A percentile compares a stretch with the other conserved stretches of the same genome.
Conservation (phyloP, 805 yeast species). For the Candida silvatica region DNA sequence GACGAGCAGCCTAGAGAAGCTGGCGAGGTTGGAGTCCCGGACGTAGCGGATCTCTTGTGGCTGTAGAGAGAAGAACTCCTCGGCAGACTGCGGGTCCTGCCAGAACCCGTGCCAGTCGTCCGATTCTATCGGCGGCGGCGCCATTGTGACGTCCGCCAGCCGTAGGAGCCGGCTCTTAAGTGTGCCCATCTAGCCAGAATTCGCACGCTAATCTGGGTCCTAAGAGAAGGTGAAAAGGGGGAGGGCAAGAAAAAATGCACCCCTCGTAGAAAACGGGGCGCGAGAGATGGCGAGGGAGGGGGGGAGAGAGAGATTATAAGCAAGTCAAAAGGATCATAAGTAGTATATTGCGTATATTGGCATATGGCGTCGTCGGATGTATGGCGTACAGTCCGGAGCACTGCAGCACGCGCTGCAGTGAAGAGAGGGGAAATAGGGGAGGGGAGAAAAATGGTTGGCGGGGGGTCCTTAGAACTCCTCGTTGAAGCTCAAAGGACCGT, state of each 20-base stretch:
- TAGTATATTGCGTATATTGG: no score
- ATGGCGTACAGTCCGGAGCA: no score
- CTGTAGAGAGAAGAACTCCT: constrained; percentile 51
- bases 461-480: constrained; percentile 34
- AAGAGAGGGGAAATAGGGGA: background rate
- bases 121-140: constrained; percentile 25
- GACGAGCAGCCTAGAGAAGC: constrained; percentile 46
- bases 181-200: background rate
- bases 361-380: no score
- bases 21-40: constrained; percentile 46
- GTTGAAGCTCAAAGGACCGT: constrained; percentile 37
- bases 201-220: background rate
- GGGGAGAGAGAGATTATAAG: no score
- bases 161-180: constrained; percentile 10
- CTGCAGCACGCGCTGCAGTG: no score
- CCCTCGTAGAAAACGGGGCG: no score
- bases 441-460: no score
- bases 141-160: constrained; percentile 39
- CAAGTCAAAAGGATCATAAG: no score
- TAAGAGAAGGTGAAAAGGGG: background rate
- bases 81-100: constrained; percentile 39
- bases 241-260: background rate
- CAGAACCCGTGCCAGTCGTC: constrained; percentile 37
- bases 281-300: no score
- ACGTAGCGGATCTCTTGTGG: constrained; percentile 50